These are phyloP conservation scores for Gnaphalium uliginosum DNA, from an alignment of 129 eudicot genomes.

Conservation along the genomic window DNA sequence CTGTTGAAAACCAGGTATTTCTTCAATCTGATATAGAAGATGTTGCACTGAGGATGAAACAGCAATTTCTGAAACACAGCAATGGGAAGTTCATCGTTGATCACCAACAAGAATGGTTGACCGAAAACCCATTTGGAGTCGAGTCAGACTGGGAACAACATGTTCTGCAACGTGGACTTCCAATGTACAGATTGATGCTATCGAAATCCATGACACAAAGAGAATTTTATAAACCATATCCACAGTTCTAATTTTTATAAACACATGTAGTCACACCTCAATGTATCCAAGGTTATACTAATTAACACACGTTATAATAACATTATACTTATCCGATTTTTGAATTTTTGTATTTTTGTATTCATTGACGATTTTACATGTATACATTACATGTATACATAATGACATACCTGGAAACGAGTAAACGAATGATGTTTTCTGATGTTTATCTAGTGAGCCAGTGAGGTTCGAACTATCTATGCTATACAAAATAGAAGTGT, in stretches of 20 bases:
- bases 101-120: conserved; percentile 55
- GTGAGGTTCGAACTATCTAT: too few species aligned
- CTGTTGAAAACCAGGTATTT: conserved; percentile 57
- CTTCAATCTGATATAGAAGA: conserved; percentile 83
- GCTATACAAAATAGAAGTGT: not conserved
- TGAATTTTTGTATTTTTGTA: too few species aligned
- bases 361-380: too few species aligned
- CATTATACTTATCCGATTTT: too few species aligned
- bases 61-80: conserved; percentile 54
- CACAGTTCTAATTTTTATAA: not conserved
- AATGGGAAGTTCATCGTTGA: conserved; percentile 55
- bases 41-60: conserved; percentile 73
- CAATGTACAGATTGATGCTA: conserved; percentile 77
- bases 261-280: not conserved
- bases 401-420: too few species aligned
- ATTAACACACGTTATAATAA: not conserved
- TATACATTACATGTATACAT: too few species aligned
- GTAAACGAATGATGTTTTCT: too few species aligned
- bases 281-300: not conserved
- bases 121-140: conserved; percentile 77
- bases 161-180: conserved; percentile 60
- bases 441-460: too few species aligned
- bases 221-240: not conserved
- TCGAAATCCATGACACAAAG: conserved; percentile 35
- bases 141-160: conserved; percentile 89